These are phyloP conservation scores for Solanum boliviense DNA, from an alignment of 257 asterid genomes.

Conservation along the genomic window DNA sequence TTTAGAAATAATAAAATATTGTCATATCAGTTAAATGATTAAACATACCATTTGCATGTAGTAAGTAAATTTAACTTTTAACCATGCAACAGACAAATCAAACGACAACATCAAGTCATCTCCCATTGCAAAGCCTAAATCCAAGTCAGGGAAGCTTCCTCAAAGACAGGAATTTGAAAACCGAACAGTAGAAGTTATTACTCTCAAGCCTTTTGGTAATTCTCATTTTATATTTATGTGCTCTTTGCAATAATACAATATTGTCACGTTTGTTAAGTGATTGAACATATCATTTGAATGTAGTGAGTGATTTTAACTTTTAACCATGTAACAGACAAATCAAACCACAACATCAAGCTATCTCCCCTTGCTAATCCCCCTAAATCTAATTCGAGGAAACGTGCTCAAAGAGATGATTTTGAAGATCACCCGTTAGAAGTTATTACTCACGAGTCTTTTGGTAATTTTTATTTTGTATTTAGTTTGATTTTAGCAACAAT, in stretches of 20 bases:
- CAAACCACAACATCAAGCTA: background rate
- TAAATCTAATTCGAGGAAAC: background rate
- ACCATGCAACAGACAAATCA: background rate
- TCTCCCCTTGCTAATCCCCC: background rate
- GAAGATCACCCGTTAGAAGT: background rate
- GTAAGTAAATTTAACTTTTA: background rate
- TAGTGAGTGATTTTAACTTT: background rate
- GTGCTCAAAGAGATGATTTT: background rate
- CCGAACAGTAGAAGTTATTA: background rate
- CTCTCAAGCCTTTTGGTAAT: background rate
- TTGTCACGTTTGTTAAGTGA: background rate
- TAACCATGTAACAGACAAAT: background rate
- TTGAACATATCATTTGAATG: background rate
- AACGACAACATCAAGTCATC: background rate
- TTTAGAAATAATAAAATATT: background rate
- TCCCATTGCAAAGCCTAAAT: background rate
- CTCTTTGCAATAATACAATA: background rate
- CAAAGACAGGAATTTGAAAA: background rate
- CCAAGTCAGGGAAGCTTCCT: background rate
- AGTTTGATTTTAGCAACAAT: background rate
- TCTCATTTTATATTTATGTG: too few relatives aligned
- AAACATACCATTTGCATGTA: too few relatives aligned
- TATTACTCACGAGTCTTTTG: background rate
- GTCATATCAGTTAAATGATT: background rate
- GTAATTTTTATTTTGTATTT: too few relatives aligned